These are phyloP conservation scores for Scleroderma citrinum DNA, from an alignment of 768 basidiomycete species.

Conservation along the genomic window DNA sequence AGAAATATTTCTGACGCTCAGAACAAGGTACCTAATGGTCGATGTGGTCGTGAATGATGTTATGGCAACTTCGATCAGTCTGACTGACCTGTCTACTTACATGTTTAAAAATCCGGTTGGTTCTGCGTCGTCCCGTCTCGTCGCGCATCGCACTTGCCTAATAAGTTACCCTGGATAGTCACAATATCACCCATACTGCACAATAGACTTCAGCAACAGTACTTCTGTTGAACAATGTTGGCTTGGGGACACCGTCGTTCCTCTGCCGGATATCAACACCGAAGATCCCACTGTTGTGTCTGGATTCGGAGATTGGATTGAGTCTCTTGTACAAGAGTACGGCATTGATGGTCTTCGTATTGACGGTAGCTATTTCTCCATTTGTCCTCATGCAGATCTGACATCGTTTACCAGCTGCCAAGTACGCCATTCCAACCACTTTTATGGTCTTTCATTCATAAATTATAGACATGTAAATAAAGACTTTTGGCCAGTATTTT, in stretches of 20 bases:
- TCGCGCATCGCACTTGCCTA: not conserved
- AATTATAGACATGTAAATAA: constrained; percentile 55
- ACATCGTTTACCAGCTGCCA: constrained; percentile 21
- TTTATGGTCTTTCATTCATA: not conserved
- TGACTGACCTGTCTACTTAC: constrained; percentile 54
- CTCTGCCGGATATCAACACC: constrained; percentile 78
- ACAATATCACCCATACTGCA: constrained; percentile 75
- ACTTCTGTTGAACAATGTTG: constrained; percentile 75
- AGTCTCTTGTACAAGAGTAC: constrained; percentile 60
- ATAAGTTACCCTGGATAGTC: constrained; percentile 33
- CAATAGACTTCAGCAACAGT: constrained; percentile 61
- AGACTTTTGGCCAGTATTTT: constrained; percentile 74
- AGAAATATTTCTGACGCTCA: not conserved
- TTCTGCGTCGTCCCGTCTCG: not conserved
- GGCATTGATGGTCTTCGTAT: constrained; percentile 83
- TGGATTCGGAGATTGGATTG: constrained; percentile 65
- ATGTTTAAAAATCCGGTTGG: constrained; percentile 61
- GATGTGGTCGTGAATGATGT: constrained; percentile 86
- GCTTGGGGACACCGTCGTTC: constrained; percentile 71
- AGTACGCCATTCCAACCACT: constrained; percentile 16
- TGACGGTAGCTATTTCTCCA: constrained; percentile 43
- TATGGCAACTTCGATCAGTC: constrained; percentile 58
- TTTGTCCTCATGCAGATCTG: not conserved
- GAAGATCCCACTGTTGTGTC: constrained; percentile 56
- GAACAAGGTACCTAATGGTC: constrained; percentile 68